Percentiles rank a stretch among this genome's conserved stretches.
Evolutionary conservation across 2,329 filamentous ascomycete species (phyloP).

Genomic region (Colletotrichum melonis): DNA sequence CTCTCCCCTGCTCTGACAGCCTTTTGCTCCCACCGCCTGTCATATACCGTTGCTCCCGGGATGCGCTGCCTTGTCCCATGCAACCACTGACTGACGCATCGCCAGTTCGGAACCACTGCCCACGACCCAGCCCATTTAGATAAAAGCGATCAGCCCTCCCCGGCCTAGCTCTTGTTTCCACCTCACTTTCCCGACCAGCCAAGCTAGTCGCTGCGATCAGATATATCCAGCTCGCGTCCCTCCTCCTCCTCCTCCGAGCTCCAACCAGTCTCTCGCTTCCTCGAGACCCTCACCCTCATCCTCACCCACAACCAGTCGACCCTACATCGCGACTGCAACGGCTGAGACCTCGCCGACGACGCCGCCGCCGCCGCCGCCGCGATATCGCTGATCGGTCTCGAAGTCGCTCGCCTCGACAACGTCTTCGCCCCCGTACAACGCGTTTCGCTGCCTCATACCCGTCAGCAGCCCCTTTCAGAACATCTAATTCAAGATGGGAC

Average conservation of each 20-base stretch:
- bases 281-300: not conserved
- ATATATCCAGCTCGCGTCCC: conserved; percentile 9
- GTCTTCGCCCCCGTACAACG: not conserved
- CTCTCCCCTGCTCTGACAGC: conserved; percentile 23
- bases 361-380: conserved; percentile 17
- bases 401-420: conserved; percentile 20
- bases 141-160: conserved; percentile 34
- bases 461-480: conserved; percentile 7
- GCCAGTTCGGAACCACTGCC: conserved; percentile 23
- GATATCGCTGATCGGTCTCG: conserved; percentile 19
- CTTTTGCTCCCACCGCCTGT: conserved; percentile 13
- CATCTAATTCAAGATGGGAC: conserved; percentile 75
- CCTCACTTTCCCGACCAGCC: conserved; percentile 19
- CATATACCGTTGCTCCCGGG: conserved; percentile 19
- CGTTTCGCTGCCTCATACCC: not conserved
- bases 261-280: conserved; percentile 20
- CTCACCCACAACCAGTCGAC: conserved; percentile 18
- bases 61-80: conserved; percentile 22
- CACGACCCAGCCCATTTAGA: conserved; percentile 31
- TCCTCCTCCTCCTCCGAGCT: conserved; percentile 6
- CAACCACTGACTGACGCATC: conserved; percentile 28
- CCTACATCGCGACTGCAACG: conserved; percentile 8
- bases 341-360: conserved; percentile 27
- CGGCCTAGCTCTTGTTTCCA: conserved; percentile 25
- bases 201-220: conserved; percentile 26